Conservation (phyloP, 495 filamentous ascomycete species). For the Penicillium manginii region DNA sequence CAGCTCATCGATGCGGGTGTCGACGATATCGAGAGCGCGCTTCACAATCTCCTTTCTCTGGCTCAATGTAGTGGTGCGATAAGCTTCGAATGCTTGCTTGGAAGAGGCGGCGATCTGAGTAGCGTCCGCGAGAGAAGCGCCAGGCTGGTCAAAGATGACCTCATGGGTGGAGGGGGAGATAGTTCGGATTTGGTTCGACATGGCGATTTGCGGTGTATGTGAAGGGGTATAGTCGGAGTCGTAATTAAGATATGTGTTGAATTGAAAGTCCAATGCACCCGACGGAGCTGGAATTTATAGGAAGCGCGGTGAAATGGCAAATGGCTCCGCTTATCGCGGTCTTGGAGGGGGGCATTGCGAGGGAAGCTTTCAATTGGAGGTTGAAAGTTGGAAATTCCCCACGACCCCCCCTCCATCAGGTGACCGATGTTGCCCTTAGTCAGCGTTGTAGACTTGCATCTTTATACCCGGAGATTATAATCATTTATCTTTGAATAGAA, state of each 20-base stretch:
- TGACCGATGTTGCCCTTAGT: too few relatives aligned
- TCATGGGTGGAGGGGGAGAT: constrained; percentile 87
- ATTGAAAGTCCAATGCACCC: not conserved
- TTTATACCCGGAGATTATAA: too few relatives aligned
- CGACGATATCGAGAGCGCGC: constrained; percentile 73
- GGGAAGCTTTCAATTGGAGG: not conserved
- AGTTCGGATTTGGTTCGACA: constrained; percentile 85
- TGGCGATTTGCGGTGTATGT: constrained; percentile 41
- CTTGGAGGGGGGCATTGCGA: not conserved
- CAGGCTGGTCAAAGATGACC: constrained; percentile 78
- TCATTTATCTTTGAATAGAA: too few relatives aligned
- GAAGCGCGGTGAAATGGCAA: not conserved
- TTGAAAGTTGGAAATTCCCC: not conserved
- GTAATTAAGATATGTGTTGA: not conserved
- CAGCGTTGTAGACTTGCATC: too few relatives aligned
- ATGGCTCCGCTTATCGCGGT: constrained; percentile 22
- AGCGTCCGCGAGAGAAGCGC: constrained; percentile 70
- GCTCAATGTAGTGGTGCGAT: constrained; percentile 63
- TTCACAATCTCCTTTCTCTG: constrained; percentile 76
- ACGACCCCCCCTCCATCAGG: constrained; percentile 1
- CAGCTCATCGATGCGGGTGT: constrained; percentile 72
- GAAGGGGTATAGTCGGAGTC: not conserved
- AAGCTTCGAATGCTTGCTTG: constrained; percentile 71
- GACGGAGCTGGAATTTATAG: not conserved
- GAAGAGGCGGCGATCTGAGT: constrained; percentile 66